Percentiles rank a stretch among this genome's conserved stretches.
Evolutionary conservation across 202 grass and related monocot species (phyloP).

Genomic region (Saccharum hybrid): DNA sequence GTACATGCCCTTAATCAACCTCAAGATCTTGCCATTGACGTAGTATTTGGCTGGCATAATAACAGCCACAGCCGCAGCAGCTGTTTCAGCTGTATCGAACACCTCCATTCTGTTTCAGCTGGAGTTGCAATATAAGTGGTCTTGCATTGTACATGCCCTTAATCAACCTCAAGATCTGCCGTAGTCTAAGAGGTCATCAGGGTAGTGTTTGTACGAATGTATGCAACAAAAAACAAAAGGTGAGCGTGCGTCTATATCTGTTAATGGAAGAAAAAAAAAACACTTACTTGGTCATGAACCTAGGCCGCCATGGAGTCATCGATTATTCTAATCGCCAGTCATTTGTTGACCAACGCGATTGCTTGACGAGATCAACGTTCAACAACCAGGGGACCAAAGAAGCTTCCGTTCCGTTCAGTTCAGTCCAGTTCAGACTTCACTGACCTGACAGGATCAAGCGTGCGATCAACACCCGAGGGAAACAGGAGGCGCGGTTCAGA

Average conservation of each 20-base stretch:
- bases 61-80: too few relatives aligned
- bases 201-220: too few relatives aligned
- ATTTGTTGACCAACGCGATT: conserved; percentile 26
- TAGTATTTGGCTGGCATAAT: too few relatives aligned
- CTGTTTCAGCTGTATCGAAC: too few relatives aligned
- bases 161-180: not conserved
- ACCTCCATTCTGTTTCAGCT: too few relatives aligned
- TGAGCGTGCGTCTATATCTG: too few relatives aligned
- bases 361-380: conserved; percentile 41
- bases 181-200: too few relatives aligned
- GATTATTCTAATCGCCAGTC: conserved; percentile 21
- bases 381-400: not conserved
- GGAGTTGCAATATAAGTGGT: too few relatives aligned
- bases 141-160: too few relatives aligned
- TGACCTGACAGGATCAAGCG: not conserved
- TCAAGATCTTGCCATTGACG: too few relatives aligned
- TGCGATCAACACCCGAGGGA: not conserved
- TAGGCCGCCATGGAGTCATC: not conserved
- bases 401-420: not conserved
- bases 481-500: not conserved
- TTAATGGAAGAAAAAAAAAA: not conserved
- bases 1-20: too few relatives aligned
- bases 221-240: too few relatives aligned
- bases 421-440: conserved; percentile 12
- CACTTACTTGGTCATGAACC: not conserved